Base-by-base conservation (phyloP, 441 rosid species). In the Mallotus japonicus region DNA sequence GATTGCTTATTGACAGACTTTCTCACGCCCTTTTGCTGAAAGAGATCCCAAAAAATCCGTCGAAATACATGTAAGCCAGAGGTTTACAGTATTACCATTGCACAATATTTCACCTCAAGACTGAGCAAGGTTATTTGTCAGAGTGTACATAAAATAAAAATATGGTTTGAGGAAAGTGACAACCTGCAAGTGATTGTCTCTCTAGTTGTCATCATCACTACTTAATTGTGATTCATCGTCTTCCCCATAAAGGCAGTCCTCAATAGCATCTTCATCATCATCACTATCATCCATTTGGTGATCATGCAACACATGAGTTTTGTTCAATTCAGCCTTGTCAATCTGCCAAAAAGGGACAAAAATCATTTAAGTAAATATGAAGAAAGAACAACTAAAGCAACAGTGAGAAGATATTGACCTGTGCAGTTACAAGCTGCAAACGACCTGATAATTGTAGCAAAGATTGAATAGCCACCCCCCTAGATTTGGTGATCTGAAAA, bases 381-480 rank as follows among this genome's bases (percentile, higher is more conserved):
- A 13, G 51, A 66, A 75, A 65, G 74, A 60, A 70, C 12, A 68
- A 69, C 65, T 5, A 47, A 75, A 73, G 67, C 71, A 59, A 59
- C 51, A 28, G 63, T 9, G 65, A 73, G 58, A 75, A 76, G 63
- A 59, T 75, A 42, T 57, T 61, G 66, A 93, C 91, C 98, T 92
- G 93, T 13, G 95, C 87, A 59, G 83, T 87, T 74, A 89, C 83
- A 73, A 93, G 96, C 76, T 90, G 92, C 74, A 88, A 83, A 71
- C 92, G 91, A 19, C 99, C 97, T 46, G 90, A 81, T 76, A 89
- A 82, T 76, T 86, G 92, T 50, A 93, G 77, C 73, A 88, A 84
- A 72, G 90, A 87, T 83, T 87, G 89, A 84, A 88, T 64, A 75
- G 90, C 85, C 16, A 47, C 75, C 74, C 85, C 89, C 81, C 97